These are phyloP conservation scores for Scenedesmus sp. DNA, from an alignment of 163 green algal species.

Conservation along the genomic window DNA sequence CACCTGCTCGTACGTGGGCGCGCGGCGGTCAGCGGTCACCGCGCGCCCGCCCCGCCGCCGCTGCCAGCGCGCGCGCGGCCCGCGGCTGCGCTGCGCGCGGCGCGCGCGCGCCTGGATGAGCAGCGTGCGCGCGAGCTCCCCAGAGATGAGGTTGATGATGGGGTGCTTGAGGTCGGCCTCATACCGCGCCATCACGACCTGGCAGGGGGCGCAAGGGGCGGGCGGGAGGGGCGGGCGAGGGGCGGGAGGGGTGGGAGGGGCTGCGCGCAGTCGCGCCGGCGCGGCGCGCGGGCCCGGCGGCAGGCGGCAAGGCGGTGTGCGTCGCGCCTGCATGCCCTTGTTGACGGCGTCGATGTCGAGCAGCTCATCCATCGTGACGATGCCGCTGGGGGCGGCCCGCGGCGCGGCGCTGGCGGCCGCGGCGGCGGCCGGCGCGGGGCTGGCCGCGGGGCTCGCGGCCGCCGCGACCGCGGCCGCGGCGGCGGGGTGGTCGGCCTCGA, in stretches of 20 bases:
- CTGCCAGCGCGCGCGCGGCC: no score
- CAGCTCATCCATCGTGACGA: neutral
- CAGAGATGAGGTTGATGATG: constrained; percentile 78
- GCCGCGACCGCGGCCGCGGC: constrained; percentile 16
- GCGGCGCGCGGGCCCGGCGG: no score
- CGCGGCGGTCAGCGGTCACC: no score
- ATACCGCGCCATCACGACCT: constrained; percentile 88
- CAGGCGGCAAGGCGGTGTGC: neutral
- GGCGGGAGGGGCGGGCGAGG: no score
- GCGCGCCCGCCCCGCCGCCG: no score
- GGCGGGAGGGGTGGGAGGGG: no score
- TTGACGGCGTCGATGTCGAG: constrained; percentile 23
- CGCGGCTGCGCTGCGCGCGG: no score
- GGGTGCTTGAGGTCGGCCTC: constrained; percentile 84
- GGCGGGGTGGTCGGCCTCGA: constrained; percentile 61
- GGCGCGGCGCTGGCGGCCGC: no score
- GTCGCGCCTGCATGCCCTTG: constrained; percentile 9
- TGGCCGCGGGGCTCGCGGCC: neutral
- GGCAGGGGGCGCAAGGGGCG: no score
- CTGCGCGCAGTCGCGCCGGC: no score
- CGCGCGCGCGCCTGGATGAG: constrained; percentile 80
- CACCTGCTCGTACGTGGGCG: no score
- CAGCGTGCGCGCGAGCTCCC: constrained; percentile 77
- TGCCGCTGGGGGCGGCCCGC: no score
- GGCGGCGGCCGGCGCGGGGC: constrained; percentile 12